A percentile compares a stretch with the other conserved stretches of the same genome.
Evolutionary conservation across 495 filamentous ascomycete species (phyloP).

Genomic region (Bacidia gigantensis): DNA sequence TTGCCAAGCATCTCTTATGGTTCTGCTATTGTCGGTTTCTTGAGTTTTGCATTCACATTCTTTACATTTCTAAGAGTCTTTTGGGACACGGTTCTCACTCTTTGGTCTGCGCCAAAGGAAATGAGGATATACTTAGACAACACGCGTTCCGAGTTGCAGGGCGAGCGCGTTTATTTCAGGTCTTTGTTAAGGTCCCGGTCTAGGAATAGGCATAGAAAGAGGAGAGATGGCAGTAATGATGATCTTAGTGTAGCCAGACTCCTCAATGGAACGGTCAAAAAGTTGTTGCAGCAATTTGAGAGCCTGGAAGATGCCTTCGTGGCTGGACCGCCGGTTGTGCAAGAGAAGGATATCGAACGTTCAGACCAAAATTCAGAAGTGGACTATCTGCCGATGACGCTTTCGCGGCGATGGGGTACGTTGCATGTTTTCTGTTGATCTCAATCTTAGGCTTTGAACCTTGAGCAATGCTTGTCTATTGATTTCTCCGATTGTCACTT

Average conservation of each 20-base stretch:
- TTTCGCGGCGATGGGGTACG: conserved; percentile 9
- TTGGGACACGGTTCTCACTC: conserved; percentile 17
- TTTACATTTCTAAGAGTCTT: conserved; percentile 17
- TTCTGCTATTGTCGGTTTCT: conserved; percentile 17
- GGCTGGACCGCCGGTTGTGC: conserved; percentile 1
- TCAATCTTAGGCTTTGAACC: not conserved
- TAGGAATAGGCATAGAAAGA: conserved; percentile 8
- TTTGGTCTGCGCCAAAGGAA: conserved; percentile 15
- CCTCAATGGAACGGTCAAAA: conserved; percentile 12
- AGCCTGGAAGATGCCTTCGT: conserved; percentile 15
- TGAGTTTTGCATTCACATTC: conserved; percentile 18
- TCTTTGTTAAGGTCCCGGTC: conserved; percentile 13
- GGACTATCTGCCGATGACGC: conserved; percentile 14
- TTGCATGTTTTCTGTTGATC: not conserved
- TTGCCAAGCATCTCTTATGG: conserved; percentile 13
- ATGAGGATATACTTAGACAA: conserved; percentile 13
- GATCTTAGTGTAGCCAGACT: conserved; percentile 12
- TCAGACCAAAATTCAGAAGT: conserved; percentile 5
- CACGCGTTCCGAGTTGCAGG: conserved; percentile 15
- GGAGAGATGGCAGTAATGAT: conserved; percentile 7
- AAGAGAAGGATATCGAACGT: conserved; percentile 15
- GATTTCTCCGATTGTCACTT: not conserved
- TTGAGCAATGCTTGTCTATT: not conserved
- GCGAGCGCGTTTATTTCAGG: conserved; percentile 17
- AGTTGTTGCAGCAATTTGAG: conserved; percentile 10